These are phyloP conservation scores for Fusarium foetens DNA, from an alignment of 2,329 filamentous ascomycete species.

Conservation along the genomic window DNA sequence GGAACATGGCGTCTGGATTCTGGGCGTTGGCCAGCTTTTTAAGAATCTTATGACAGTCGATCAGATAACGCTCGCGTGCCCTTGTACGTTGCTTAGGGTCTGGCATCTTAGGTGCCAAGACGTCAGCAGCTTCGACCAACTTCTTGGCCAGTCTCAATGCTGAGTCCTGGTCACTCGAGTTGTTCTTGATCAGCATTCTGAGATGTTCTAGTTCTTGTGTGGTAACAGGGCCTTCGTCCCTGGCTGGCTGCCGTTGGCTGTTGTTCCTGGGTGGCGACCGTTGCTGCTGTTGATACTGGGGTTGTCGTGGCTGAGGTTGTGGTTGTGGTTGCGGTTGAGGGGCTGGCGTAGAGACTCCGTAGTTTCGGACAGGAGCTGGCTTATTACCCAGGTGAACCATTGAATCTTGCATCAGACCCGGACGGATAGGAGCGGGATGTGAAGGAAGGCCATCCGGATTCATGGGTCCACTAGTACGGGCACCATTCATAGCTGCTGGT, in stretches of 20 bases:
- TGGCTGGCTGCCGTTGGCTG: constrained; percentile 41
- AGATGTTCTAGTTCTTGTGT: constrained; percentile 80
- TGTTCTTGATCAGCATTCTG: constrained; percentile 73
- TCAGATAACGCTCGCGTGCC: constrained; percentile 81
- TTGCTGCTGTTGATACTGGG: constrained; percentile 45
- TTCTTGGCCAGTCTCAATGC: constrained; percentile 83
- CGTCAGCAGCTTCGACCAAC: constrained; percentile 83
- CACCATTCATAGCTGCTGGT: constrained; percentile 37
- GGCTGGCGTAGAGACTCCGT: constrained; percentile 58
- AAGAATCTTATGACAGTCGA: constrained; percentile 88
- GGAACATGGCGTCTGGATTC: constrained; percentile 91
- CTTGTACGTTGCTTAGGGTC: constrained; percentile 80
- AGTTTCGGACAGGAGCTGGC: constrained; percentile 68
- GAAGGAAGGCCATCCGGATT: constrained; percentile 63
- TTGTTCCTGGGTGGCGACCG: constrained; percentile 44
- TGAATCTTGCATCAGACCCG: constrained; percentile 70
- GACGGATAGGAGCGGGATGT: constrained; percentile 71
- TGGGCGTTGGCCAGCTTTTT: constrained; percentile 83
- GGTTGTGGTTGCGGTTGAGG: constrained; percentile 33
- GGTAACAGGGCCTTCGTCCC: constrained; percentile 69
- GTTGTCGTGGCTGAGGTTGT: constrained; percentile 42
- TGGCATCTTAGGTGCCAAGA: constrained; percentile 71
- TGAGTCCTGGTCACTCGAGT: constrained; percentile 76
- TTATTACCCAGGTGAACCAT: constrained; percentile 65
- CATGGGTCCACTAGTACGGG: constrained; percentile 25